Percentiles rank a stretch among this genome's conserved stretches.
Conservation (phyloP, 2,329 filamentous ascomycete species). For the Knufia petricola region DNA sequence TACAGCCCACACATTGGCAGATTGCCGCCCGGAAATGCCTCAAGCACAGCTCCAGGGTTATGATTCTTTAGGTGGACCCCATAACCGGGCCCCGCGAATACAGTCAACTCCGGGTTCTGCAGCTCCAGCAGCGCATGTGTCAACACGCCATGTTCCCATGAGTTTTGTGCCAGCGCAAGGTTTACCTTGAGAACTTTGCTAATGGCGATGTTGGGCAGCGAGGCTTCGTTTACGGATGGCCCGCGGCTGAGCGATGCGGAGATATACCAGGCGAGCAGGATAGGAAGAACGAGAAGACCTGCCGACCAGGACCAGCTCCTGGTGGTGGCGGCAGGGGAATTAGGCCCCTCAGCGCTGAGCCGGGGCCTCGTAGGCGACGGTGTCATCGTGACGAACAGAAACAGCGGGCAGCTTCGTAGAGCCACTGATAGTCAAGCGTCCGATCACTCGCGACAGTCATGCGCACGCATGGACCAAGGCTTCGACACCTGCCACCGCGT, state of each 20-base stretch:
- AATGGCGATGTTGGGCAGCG: background rate
- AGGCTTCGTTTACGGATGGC: background rate
- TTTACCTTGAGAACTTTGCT: slow-evolving; percentile 6
- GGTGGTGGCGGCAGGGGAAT: too few relatives aligned
- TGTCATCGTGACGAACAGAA: too few relatives aligned
- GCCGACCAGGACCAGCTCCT: too few relatives aligned
- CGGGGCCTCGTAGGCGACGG: too few relatives aligned
- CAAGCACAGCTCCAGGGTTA: background rate
- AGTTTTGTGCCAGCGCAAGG: background rate
- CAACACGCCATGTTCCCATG: slow-evolving; percentile 15
- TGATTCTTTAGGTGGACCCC: slow-evolving; percentile 1
- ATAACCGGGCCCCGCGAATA: slow-evolving; percentile 11
- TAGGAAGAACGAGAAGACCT: background rate
- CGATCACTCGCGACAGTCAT: too few relatives aligned
- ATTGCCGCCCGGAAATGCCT: slow-evolving; percentile 3
- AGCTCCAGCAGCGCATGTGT: slow-evolving; percentile 17
- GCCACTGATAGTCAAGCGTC: too few relatives aligned
- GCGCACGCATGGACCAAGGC: too few relatives aligned
- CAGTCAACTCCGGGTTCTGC: slow-evolving; percentile 13
- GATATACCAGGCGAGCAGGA: background rate
- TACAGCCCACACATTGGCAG: slow-evolving; percentile 3
- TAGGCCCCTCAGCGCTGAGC: too few relatives aligned
- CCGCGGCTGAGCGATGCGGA: background rate
- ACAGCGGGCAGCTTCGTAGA: too few relatives aligned
- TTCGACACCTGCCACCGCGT: too few relatives aligned